Percentiles rank a stretch among this genome's conserved stretches.
Evolutionary conservation across 768 basidiomycete genomes (phyloP).

Genomic region (Termitomyces sp.): DNA sequence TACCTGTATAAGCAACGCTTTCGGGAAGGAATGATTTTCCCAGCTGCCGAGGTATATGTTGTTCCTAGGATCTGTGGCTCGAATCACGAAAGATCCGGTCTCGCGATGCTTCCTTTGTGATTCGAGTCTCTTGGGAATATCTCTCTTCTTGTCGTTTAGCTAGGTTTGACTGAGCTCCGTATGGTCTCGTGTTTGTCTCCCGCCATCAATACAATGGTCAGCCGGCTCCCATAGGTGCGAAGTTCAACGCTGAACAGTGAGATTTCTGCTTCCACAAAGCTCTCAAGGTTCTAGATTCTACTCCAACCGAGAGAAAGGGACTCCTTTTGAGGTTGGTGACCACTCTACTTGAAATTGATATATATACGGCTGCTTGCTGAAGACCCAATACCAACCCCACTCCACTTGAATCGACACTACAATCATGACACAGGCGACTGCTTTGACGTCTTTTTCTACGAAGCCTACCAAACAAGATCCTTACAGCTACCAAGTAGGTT

Average conservation of each 20-base stretch:
- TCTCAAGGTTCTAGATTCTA: neutral
- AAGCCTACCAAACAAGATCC: slow-evolving; percentile 44
- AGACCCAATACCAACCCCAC: neutral
- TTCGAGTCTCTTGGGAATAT: neutral
- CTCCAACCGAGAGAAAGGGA: neutral
- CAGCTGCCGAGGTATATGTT: neutral
- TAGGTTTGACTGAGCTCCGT: neutral
- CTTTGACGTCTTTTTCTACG: slow-evolving; percentile 37
- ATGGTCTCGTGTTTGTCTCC: neutral
- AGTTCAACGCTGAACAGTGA: neutral
- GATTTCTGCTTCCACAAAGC: neutral
- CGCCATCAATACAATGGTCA: neutral
- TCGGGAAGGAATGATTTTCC: neutral
- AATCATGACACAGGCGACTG: slow-evolving; percentile 34
- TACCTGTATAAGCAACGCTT: neutral
- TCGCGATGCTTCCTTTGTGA: neutral
- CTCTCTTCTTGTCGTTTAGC: neutral
- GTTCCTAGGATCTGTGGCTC: neutral
- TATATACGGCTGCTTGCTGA: neutral
- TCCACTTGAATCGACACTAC: neutral
- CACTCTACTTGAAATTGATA: neutral
- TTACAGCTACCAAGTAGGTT: slow-evolving; percentile 57
- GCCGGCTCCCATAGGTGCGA: neutral
- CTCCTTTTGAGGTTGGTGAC: neutral
- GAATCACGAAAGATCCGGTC: neutral